Evolutionary conservation across 2,329 filamentous ascomycete species (phyloP), one percentile per base, ranked within the genome.

Genomic region (Epichloe bromicola): DNA sequence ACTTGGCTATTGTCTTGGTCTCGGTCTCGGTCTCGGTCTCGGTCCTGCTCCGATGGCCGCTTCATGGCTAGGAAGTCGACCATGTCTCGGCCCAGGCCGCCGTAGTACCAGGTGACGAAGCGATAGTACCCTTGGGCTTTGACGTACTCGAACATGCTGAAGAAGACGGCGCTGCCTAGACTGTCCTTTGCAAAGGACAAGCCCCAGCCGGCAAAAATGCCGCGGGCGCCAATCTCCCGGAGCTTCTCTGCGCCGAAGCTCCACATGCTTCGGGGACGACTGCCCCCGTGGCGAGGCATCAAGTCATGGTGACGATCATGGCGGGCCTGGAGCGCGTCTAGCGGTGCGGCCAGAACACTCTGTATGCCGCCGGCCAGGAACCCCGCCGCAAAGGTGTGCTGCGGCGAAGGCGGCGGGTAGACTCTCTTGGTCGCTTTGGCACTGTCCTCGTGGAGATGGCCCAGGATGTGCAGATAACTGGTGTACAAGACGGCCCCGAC

Each of bases 401-500:
- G 59, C 0, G 79, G 76, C 0, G 76, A 70, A 0, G 85, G 83
- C 2, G 85, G 85, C 1, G 85, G 86, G 58, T 85, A 88, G 4
- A 83, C 78, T 5, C 84, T 74, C 61, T 80, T 83, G 23, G 74
- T 61, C 0, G 72, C 72, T 48, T 67, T 67, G 47, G 61, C 67
- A 53, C 82, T 83, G 38, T 83, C 82, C 54, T 82, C 78, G 57
- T 89, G 83, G 3, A 88, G 71, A 1, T 62, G 66, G 15, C 77
- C 82, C 2, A 90, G 73, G 39, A 82, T 79, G 54, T 86, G 82
- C 17, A 89, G 74, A 60, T 90, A 90, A 57, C 77, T 80, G 1
- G 85, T 87, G 65, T 89, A 90, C 15, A 89, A 69, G 3, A 89
- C 78, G 1, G 84, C 84, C 3, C 85, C 85, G 47, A 89, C 83